Evolutionary conservation across 805 yeast species (phyloP), one percentile per base, ranked within the genome.

Genomic region (Kodamaea kakaduensis): DNA sequence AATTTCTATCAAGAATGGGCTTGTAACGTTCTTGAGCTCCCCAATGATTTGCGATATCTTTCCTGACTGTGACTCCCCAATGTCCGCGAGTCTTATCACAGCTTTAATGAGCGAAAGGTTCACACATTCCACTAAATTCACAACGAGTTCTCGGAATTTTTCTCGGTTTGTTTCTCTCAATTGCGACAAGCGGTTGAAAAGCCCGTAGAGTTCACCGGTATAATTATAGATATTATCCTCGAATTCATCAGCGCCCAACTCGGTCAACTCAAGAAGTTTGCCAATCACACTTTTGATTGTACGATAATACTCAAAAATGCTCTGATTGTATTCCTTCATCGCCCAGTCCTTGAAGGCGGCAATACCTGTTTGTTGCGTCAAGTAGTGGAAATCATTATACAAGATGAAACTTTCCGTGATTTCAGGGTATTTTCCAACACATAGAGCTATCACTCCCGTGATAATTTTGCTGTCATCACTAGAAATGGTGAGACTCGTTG

Each of bases 61-160:
- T 9, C 46, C 51, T 1, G 67, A 59, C 31, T 54, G 67, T 15
- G 43, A 46, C 41, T 66, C 71, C 5, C 65, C 52, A 20, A 67
- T 64, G 31, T 63, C 70, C 9, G 36, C 42, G 21, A 54, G 41
- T 6, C 43, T 31, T 9, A 58, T 28, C 8, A 65, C 50, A 6
- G 54, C 40, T 10, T 52, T 48, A 6, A 58, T 45, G 10, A 59
- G 35, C 50, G 61, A 54, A 31, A 45, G 51, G 40, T 58, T 56
- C 21, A 56, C 44, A 33, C 55, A 54, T 14, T 63, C 57, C 25
- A 63, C 52, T 13, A 51, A 36, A 19, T 49, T 50, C 8, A 47
- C 28, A 7, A 63, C 36, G 23, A 61, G 38, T 22, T 42, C 50
- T 37, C 54, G 53, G 41, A 59, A 64, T 37, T 50, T 53, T 9